Base-by-base conservation (phyloP, 352 stramenopile species). In the Phytophthora constricta region DNA sequence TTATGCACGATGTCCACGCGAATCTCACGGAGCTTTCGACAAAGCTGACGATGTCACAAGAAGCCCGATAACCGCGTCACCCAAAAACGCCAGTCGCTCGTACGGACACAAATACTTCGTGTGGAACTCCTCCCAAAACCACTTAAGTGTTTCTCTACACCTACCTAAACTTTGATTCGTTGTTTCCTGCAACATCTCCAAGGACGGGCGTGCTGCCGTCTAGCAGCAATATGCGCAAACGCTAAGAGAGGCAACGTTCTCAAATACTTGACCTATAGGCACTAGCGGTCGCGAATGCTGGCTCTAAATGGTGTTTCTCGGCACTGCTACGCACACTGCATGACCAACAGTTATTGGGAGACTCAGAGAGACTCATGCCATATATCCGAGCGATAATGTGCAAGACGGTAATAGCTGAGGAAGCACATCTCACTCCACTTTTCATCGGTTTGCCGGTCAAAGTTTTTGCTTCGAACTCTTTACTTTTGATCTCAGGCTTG, bases 31-130 rank as follows among this genome's bases (percentile, higher is more conserved):
- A 93, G 59, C 67, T n/a, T 95, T 91, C n/a, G 93, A 54, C 58
- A 94, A 95, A 14, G 83, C 69, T 16, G 87, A 92, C 13, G 86
- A 92, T 20, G 89, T 85, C 34, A 94, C 81, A 16, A 96, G 63
- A 56, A 95, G 93, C 20, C 86, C 87, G n/a, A 96, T 69, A 52
- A 93, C 89, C 0, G 87, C 84, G 45, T 96, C 87, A 13, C 89
- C 89, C 0, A 96, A 59, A 68, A 95, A 96, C 67, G 93, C 87
- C 22, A 96, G 72, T 3, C 89, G 84, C 33, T 95, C 87, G 58
- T 96, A 95, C 43, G 88, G 82, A 48, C 86, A 94, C 37, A 92
- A 60, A 51, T 84, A 95, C 13, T 78, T 78, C 4, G 87, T 92
- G 61, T 91, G 79, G 25, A 91, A 92, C 58, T 92, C 77, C n/a